These are phyloP conservation scores for Grigorovia yakushimaensis DNA, from an alignment of 805 yeast genomes.

Conservation along the genomic window DNA sequence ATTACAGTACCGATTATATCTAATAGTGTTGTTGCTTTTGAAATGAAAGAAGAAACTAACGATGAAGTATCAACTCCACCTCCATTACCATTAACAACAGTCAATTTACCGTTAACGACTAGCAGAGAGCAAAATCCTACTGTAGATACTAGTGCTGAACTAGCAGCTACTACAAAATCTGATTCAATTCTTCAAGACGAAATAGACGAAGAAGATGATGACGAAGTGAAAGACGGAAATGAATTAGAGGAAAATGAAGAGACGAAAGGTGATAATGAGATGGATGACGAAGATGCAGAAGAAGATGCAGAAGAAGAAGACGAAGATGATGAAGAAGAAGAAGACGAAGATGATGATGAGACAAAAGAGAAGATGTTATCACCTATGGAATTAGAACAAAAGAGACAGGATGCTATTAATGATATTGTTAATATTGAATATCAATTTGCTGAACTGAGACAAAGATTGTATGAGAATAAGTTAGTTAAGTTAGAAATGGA, in stretches of 20 bases:
- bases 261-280: not conserved
- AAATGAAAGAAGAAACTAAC: constrained; percentile 12
- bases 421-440: constrained; percentile 73
- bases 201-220: constrained; percentile 7
- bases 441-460: constrained; percentile 79
- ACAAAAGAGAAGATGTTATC: constrained; percentile 7
- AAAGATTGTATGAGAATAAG: constrained; percentile 76
- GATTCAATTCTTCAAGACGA: not conserved
- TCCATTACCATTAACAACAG: too few species aligned
- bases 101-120: too few species aligned
- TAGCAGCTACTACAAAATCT: constrained; percentile 4
- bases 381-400: constrained; percentile 19
- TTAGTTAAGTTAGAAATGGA: constrained; percentile 69
- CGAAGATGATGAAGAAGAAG: constrained; percentile 3
- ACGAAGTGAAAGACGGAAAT: constrained; percentile 6
- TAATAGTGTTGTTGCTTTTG: not conserved
- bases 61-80: constrained; percentile 12
- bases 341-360: constrained; percentile 5
- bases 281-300: not conserved
- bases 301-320: constrained; percentile 7
- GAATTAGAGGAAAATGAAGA: constrained; percentile 11
- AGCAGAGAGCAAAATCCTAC: too few species aligned
- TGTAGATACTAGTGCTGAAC: constrained; percentile 12
- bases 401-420: constrained; percentile 32
- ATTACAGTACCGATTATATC: not conserved